Evolutionary conservation across 192 early-diverging fungal genomes (phyloP).

Genomic region (Coemansia sp.): DNA sequence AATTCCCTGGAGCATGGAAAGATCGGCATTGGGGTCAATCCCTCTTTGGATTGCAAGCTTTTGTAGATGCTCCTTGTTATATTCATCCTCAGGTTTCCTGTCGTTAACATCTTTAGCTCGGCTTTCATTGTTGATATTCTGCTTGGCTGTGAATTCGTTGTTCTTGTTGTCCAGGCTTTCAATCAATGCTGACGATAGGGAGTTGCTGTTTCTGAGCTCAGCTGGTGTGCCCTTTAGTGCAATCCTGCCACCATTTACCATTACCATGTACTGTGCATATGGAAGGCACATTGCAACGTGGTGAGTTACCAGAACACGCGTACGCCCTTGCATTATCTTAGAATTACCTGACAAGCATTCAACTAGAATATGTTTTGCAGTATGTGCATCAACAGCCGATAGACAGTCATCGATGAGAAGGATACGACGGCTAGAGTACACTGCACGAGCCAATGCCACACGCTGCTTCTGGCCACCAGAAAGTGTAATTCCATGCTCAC

Average conservation of each 20-base stretch:
- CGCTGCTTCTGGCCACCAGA: conserved; percentile 84
- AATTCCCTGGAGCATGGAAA: conserved; percentile 46
- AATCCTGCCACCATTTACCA: conserved; percentile 43
- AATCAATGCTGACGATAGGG: not conserved
- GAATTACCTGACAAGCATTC: conserved; percentile 63
- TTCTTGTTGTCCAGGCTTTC: not conserved
- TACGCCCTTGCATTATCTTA: conserved; percentile 65
- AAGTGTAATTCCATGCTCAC: conserved; percentile 77
- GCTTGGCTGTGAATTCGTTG: not conserved
- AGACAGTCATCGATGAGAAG: conserved; percentile 86
- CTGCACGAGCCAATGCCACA: conserved; percentile 80
- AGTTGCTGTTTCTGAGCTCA: conserved; percentile 3
- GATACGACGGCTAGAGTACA: conserved; percentile 67
- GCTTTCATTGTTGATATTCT: not conserved
- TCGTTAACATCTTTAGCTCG: conserved; percentile 5
- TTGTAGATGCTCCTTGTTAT: conserved; percentile 17
- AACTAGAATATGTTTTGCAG: conserved; percentile 77
- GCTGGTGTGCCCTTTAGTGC: conserved; percentile 36
- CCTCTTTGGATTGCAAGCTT: conserved; percentile 35
- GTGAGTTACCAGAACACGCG: conserved; percentile 84
- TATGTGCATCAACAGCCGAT: conserved; percentile 92
- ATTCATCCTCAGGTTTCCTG: conserved; percentile 24
- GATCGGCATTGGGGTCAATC: conserved; percentile 27
- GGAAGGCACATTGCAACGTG: conserved; percentile 64
- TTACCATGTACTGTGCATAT: conserved; percentile 18